Evolutionary conservation across 2,329 filamentous ascomycete genomes (phyloP).

Genomic region (Sclerotinia borealis): DNA sequence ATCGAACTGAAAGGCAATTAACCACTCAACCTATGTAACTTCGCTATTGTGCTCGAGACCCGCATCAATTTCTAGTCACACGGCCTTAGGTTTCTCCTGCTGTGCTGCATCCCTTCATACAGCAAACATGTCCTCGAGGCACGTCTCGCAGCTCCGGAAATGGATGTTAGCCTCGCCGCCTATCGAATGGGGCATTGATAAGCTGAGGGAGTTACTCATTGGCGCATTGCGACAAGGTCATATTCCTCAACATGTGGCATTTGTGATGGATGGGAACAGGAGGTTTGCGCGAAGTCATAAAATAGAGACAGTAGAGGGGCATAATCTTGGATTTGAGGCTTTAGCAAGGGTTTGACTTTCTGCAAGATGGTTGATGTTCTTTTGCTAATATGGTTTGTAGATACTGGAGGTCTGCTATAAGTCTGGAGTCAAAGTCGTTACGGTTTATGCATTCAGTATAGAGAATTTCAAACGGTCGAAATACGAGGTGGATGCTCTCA

Average conservation of each 20-base stretch:
- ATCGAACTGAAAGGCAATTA: no score
- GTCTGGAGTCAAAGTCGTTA: constrained; percentile 91
- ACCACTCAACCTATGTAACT: neutral
- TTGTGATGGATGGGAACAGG: constrained; percentile 98
- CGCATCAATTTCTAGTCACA: neutral
- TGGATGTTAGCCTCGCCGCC: constrained; percentile 88
- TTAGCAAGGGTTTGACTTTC: constrained; percentile 63
- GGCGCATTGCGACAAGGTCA: constrained; percentile 84
- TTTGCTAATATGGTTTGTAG: constrained; percentile 37
- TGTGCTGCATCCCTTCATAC: neutral
- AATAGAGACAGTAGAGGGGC: constrained; percentile 94
- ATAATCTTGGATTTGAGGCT: constrained; percentile 93
- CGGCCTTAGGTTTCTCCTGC: neutral
- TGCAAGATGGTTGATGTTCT: neutral
- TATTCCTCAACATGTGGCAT: constrained; percentile 93
- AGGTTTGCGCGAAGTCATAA: constrained; percentile 84
- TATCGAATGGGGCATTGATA: constrained; percentile 78
- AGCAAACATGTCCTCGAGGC: constrained; percentile 42
- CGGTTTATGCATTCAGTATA: constrained; percentile 97
- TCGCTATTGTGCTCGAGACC: neutral
- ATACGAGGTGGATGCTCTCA: constrained; percentile 92
- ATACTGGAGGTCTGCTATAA: constrained; percentile 98
- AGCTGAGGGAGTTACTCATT: constrained; percentile 78
- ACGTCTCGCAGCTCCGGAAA: constrained; percentile 55
- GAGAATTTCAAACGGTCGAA: constrained; percentile 98